These are phyloP conservation scores for Yarrowia galli DNA, from an alignment of 1,139 yeast genomes.

Conservation along the genomic window DNA sequence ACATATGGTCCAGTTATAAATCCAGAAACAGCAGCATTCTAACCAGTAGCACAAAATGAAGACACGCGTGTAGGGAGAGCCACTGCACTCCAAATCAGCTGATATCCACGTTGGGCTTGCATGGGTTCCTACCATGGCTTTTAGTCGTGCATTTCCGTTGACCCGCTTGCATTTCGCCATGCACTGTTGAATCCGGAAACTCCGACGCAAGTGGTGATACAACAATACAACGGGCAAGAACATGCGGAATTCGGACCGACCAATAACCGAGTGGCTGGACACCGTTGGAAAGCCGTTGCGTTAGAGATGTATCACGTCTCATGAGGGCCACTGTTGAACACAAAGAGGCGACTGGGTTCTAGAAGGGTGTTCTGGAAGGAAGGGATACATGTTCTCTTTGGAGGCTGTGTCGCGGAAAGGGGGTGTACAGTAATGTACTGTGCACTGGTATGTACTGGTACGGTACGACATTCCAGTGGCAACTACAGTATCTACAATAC, in stretches of 20 bases:
- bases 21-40: too few relatives aligned
- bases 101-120: not conserved
- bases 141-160: slow-evolving; percentile 15
- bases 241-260: slow-evolving; percentile 2
- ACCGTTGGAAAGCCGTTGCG: slow-evolving; percentile 3
- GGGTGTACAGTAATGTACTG: too few relatives aligned
- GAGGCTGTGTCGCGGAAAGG: too few relatives aligned
- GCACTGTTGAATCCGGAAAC: too few relatives aligned
- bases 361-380: not conserved
- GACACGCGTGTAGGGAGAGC: too few relatives aligned
- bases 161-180: not conserved
- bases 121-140: slow-evolving; percentile 2
- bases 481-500: not conserved
- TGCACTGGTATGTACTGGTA: too few relatives aligned
- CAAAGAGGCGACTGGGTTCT: not conserved
- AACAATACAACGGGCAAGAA: not conserved
- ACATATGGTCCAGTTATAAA: not conserved
- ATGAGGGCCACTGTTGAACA: not conserved
- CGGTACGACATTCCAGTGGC: too few relatives aligned
- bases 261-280: not conserved
- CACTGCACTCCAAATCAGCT: not conserved
- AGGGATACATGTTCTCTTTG: too few relatives aligned
- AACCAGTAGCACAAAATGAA: too few relatives aligned
- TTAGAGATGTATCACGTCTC: not conserved
- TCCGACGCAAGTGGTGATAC: too few relatives aligned